phyloP scores from a whole-genome alignment of 2,329 filamentous ascomycete species.

The Bisporella sp. region DNA sequence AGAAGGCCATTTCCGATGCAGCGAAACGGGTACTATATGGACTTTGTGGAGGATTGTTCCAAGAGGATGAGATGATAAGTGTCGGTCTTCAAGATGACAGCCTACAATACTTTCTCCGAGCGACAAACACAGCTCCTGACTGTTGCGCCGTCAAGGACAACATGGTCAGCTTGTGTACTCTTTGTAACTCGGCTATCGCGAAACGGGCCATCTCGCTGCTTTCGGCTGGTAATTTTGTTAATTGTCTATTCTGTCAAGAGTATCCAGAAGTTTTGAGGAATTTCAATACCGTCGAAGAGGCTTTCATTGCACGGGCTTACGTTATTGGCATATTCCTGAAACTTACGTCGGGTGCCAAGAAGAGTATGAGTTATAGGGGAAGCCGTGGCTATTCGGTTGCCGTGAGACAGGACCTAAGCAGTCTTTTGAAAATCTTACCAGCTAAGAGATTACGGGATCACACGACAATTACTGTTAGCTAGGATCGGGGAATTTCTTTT shows the following conservation, averaged over 20 bases:
- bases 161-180: slow-evolving; percentile 4
- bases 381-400: slow-evolving; percentile 7
- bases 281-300: slow-evolving; percentile 7
- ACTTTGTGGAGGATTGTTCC: slow-evolving; percentile 3
- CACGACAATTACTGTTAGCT: slow-evolving; percentile 5
- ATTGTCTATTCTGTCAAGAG: slow-evolving; percentile 8
- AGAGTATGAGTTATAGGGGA: slow-evolving; percentile 4
- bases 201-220: slow-evolving; percentile 5
- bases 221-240: slow-evolving; percentile 7
- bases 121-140: slow-evolving; percentile 4
- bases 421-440: slow-evolving; percentile 5
- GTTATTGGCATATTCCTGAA: slow-evolving; percentile 6
- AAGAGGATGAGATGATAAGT: slow-evolving; percentile 5
- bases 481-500: not conserved
- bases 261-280: slow-evolving; percentile 6
- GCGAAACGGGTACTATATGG: slow-evolving; percentile 5
- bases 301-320: slow-evolving; percentile 6
- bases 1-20: slow-evolving; percentile 6
- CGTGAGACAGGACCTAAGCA: slow-evolving; percentile 5
- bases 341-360: slow-evolving; percentile 5
- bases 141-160: slow-evolving; percentile 6
- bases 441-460: slow-evolving; percentile 4
- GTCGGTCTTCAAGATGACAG: slow-evolving; percentile 1
- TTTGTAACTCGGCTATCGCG: slow-evolving; percentile 6
- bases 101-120: slow-evolving; percentile 4